Percentiles rank a stretch among this genome's conserved stretches.
phyloP scores from a whole-genome alignment of 495 filamentous ascomycete species.

The Cercophora scortea region DNA sequence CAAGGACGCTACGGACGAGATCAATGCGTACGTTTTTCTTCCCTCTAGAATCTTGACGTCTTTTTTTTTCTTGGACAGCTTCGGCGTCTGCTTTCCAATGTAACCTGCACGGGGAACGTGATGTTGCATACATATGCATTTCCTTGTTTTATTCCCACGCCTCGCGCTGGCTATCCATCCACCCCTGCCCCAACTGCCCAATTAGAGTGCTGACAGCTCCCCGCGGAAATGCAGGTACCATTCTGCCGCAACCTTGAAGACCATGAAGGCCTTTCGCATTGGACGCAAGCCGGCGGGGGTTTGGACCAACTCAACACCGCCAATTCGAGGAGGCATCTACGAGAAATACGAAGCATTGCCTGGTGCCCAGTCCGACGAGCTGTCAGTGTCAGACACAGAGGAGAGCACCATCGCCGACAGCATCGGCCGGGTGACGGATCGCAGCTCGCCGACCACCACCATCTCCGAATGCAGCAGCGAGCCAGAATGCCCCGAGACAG shows the following conservation, averaged over 20 bases:
- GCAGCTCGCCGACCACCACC: conserved; percentile 50
- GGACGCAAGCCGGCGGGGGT: conserved; percentile 58
- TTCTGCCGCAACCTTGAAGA: no score
- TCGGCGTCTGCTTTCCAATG: neutral
- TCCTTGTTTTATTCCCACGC: no score
- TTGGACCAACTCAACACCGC: conserved; percentile 74
- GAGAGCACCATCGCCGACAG: conserved; percentile 26
- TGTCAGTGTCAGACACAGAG: conserved; percentile 1
- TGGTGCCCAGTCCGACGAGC: neutral
- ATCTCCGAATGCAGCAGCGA: conserved; percentile 1
- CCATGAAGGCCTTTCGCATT: conserved; percentile 64
- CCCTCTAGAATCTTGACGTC: neutral
- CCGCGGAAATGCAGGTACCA: no score
- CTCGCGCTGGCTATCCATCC: neutral
- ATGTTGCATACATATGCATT: no score
- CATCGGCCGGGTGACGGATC: conserved; percentile 19
- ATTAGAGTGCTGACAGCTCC: neutral
- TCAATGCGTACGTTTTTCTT: conserved; percentile 29
- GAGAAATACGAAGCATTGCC: conserved; percentile 26
- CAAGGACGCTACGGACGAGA: conserved; percentile 45
- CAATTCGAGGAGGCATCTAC: conserved; percentile 76
- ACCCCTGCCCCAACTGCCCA: neutral
- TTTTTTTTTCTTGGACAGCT: neutral
- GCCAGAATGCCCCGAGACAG: no score
- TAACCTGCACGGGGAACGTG: no score